phyloP scores from a whole-genome alignment of 2,329 filamentous ascomycete genomes.

The Fusarium caatingaense region DNA sequence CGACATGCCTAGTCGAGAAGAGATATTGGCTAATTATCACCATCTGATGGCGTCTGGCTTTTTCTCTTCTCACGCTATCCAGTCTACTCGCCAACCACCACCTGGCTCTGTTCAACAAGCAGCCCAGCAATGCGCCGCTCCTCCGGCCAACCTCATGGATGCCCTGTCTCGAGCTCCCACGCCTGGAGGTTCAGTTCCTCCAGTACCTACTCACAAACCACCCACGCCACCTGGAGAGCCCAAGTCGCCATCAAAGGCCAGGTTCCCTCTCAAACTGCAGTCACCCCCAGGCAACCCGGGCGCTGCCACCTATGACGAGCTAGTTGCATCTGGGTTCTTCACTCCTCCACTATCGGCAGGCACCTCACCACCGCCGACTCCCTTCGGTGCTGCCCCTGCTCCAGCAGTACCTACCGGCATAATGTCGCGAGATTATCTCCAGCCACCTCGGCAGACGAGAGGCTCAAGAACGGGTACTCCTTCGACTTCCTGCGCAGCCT shows the following conservation, averaged over 20 bases:
- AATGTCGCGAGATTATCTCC: slow-evolving; percentile 32
- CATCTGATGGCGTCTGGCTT: slow-evolving; percentile 67
- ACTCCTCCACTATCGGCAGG: slow-evolving; percentile 38
- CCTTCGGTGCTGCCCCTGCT: slow-evolving; percentile 36
- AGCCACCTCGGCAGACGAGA: slow-evolving; percentile 45
- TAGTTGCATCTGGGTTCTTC: slow-evolving; percentile 45
- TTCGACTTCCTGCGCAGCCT: slow-evolving; percentile 31
- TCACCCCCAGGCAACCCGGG: slow-evolving; percentile 21
- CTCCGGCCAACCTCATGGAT: slow-evolving; percentile 14
- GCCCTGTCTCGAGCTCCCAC: slow-evolving; percentile 32
- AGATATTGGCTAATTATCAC: slow-evolving; percentile 67
- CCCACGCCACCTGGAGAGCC: slow-evolving; percentile 19
- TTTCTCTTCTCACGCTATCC: slow-evolving; percentile 68
- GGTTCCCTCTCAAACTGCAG: slow-evolving; percentile 20
- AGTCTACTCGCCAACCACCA: slow-evolving; percentile 62
- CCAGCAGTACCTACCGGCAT: slow-evolving; percentile 31
- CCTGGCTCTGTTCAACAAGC: slow-evolving; percentile 27
- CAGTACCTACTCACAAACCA: slow-evolving; percentile 7
- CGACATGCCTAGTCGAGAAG: slow-evolving; percentile 56
- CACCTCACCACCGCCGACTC: slow-evolving; percentile 23
- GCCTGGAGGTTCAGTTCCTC: slow-evolving; percentile 22
- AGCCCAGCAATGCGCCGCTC: slow-evolving; percentile 10
- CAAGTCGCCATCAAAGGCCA: slow-evolving; percentile 30
- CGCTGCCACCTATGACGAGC: slow-evolving; percentile 43
- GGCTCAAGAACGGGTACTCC: slow-evolving; percentile 42